phyloP scores from a whole-genome alignment of 1,284 basidiomycete species.

The Ganoderma sinense region DNA sequence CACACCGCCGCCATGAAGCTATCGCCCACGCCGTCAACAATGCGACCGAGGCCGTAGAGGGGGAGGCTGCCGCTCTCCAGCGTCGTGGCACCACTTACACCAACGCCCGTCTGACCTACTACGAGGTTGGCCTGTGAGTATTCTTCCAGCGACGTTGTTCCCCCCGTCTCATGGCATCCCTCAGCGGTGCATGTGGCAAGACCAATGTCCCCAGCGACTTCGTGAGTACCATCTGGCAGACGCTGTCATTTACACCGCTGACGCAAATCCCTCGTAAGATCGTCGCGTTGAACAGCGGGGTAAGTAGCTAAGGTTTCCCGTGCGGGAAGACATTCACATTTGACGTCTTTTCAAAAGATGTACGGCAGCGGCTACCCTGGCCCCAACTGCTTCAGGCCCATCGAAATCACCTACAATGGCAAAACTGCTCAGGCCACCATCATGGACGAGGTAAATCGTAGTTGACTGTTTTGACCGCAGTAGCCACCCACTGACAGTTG shows the following conservation, averaged over 20 bases:
- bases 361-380: constrained; percentile 65
- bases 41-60: constrained; percentile 23
- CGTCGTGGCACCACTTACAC: constrained; percentile 33
- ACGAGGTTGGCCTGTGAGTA: constrained; percentile 47
- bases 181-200: constrained; percentile 64
- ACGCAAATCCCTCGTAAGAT: constrained; percentile 19
- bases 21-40: constrained; percentile 25
- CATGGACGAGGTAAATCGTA: constrained; percentile 65
- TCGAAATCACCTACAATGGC: constrained; percentile 72
- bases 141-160: neutral
- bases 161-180: neutral
- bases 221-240: constrained; percentile 47
- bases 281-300: constrained; percentile 29
- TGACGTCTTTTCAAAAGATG: constrained; percentile 45
- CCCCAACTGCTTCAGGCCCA: constrained; percentile 65
- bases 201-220: constrained; percentile 54
- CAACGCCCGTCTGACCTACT: constrained; percentile 51
- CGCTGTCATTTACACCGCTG: constrained; percentile 1
- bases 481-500: neutral
- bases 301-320: constrained; percentile 40
- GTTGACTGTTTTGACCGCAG: neutral
- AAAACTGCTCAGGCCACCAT: constrained; percentile 69
- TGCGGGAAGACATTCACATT: constrained; percentile 51
- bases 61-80: constrained; percentile 17
- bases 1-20: constrained; percentile 40